Base-by-base conservation (phyloP, 768 basidiomycete genomes). In the Leucosporidium creatinivorum region DNA sequence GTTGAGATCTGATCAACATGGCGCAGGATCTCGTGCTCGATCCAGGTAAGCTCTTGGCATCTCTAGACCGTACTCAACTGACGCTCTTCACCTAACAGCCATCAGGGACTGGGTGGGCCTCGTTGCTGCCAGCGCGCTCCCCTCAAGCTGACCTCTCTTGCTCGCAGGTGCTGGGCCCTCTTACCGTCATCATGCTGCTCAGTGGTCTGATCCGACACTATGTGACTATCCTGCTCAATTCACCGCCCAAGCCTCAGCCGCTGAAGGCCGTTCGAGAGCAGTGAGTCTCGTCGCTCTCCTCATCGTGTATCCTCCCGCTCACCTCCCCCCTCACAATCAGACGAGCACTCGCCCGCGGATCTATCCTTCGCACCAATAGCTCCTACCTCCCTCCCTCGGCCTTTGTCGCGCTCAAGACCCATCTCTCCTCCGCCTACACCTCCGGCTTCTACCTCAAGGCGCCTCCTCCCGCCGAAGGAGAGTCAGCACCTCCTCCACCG, bases 151-250 rank as follows among this genome's bases (percentile, higher is more conserved):
- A 31, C 26, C 31, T 9, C 31, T 48, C 19, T 7, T 44, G 13
- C 25, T 60, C 56, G 25, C 56, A 58, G 58, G 69, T 70, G 18
- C 59, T 73, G 15, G 52, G 67, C 4, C 69, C 67, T 1, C 47
- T 73, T 4, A 67, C 65, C 5, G 44, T 62, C 47, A 60, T 70
- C 54, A 66, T 70, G 65, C 49, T 73, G 18, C 65, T 72, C 57
- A 92, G 96, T 50, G 94, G 96, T 31, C 82, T 98, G 55, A 81
- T 98, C 30, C 82, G 96, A 69, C 93, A 97, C 77, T 94, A 97
- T 79, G 87, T 98, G 19, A 87, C 93, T 13, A 77, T 89, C 54
- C 84, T 96, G 7, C 85, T 99, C 21, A 89, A 90, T 74, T 85
- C 87, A 3, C 79, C 85, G 15, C 92, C 93, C 1, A 90, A 94